phyloP scores from a whole-genome alignment of 495 filamentous ascomycete species.

The Penicillium atrosanguineum region DNA sequence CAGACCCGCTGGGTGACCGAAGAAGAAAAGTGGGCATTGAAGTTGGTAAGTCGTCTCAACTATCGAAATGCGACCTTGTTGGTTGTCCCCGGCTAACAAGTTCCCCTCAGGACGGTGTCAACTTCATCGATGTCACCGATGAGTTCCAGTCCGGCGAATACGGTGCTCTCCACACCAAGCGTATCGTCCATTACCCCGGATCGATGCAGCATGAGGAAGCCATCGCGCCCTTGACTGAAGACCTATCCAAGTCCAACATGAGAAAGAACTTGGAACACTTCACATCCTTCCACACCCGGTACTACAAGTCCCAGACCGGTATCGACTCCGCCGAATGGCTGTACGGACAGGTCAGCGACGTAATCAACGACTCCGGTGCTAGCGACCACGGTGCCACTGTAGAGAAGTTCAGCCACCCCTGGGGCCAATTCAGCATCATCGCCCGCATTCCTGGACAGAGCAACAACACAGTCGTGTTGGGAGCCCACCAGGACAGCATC shows the following conservation, averaged over 20 bases:
- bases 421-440: conserved; percentile 90
- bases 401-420: conserved; percentile 73
- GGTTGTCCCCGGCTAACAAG: neutral
- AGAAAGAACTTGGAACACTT: conserved; percentile 71
- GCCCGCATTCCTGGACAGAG: conserved; percentile 86
- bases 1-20: conserved; percentile 84
- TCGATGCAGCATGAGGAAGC: conserved; percentile 63
- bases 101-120: conserved; percentile 63
- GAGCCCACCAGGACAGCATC: conserved; percentile 80
- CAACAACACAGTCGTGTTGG: conserved; percentile 77
- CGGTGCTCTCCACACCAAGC: conserved; percentile 28
- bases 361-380: conserved; percentile 68
- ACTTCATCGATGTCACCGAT: conserved; percentile 95
- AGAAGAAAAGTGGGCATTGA: conserved; percentile 89
- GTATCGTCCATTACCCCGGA: conserved; percentile 57
- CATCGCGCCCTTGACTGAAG: conserved; percentile 62
- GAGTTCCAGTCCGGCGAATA: conserved; percentile 38
- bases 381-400: conserved; percentile 65
- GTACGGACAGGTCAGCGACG: conserved; percentile 66
- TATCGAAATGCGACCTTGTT: neutral
- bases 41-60: conserved; percentile 59
- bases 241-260: conserved; percentile 77
- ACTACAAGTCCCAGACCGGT: conserved; percentile 84
- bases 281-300: conserved; percentile 81
- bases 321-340: conserved; percentile 91